phyloP scores from a whole-genome alignment of 495 filamentous ascomycete species.

The Cudoniella acicularis region DNA sequence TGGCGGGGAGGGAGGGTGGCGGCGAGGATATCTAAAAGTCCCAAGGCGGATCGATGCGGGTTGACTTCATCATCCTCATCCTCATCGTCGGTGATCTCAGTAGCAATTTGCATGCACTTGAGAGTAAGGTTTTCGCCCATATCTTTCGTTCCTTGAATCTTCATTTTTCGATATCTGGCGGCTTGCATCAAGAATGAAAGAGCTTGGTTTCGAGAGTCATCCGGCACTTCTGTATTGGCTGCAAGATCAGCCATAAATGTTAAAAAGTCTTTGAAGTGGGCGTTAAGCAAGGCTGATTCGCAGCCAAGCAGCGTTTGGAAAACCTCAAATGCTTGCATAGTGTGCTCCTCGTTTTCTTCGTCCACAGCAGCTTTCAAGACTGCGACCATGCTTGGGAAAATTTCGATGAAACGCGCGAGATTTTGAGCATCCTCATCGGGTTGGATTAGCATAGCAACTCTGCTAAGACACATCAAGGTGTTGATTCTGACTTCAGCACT shows the following conservation, averaged over 20 bases:
- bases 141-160: conserved; percentile 77
- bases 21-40: conserved; percentile 83
- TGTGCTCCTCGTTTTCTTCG: conserved; percentile 75
- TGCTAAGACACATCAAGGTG: conserved; percentile 87
- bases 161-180: conserved; percentile 87
- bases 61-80: conserved; percentile 92
- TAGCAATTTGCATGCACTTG: conserved; percentile 81
- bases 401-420: conserved; percentile 66
- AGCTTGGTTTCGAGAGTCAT: conserved; percentile 84
- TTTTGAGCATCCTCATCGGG: conserved; percentile 74
- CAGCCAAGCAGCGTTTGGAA: conserved; percentile 94
- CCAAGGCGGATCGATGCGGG: conserved; percentile 82
- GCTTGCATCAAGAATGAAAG: conserved; percentile 91
- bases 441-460: conserved; percentile 82
- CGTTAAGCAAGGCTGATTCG: conserved; percentile 76
- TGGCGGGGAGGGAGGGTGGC: conserved; percentile 86
- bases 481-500: conserved; percentile 91
- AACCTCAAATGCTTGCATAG: conserved; percentile 89
- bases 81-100: conserved; percentile 67
- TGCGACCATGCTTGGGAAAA: conserved; percentile 83
- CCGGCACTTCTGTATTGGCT: conserved; percentile 66
- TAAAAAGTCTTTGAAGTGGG: conserved; percentile 85
- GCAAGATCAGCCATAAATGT: conserved; percentile 92
- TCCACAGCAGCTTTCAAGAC: conserved; percentile 82
- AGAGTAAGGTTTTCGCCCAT: conserved; percentile 82